Conservation (phyloP, 1,284 basidiomycete genomes). For the Heterobasidion occidentale region DNA sequence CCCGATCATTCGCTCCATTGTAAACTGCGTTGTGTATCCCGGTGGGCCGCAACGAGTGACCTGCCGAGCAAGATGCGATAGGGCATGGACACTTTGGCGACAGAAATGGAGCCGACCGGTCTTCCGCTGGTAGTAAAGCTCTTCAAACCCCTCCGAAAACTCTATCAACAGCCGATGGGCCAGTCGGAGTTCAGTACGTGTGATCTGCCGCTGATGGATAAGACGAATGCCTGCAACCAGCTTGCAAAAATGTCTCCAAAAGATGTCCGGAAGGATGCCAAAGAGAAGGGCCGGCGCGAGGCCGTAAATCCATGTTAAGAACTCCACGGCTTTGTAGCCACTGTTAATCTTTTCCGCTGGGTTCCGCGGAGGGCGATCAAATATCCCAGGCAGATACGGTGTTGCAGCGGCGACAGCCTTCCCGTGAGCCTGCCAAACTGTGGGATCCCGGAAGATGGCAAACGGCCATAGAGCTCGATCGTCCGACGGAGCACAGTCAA, state of each 20-base stretch:
- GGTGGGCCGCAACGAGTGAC: neutral
- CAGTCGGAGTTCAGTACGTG: constrained; percentile 1
- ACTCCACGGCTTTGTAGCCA: constrained; percentile 10
- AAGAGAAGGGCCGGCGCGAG: constrained; percentile 5
- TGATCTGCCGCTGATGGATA: constrained; percentile 8
- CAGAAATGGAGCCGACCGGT: neutral
- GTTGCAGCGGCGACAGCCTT: constrained; percentile 16
- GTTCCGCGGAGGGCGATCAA: constrained; percentile 26
- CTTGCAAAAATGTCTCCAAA: constrained; percentile 13
- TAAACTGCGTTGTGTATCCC: constrained; percentile 4
- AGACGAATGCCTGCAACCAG: constrained; percentile 12
- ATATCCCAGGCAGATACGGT: constrained; percentile 23
- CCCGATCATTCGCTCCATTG: constrained; percentile 9
- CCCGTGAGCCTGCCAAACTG: constrained; percentile 22
- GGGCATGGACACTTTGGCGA: neutral
- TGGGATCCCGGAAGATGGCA: constrained; percentile 16
- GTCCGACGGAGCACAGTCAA: constrained; percentile 15
- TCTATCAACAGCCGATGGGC: constrained; percentile 4
- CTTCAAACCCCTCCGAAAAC: constrained; percentile 2
- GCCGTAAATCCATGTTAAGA: constrained; percentile 6
- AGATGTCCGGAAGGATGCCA: constrained; percentile 8
- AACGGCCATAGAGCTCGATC: constrained; percentile 22
- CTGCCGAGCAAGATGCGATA: neutral
- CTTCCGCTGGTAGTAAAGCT: neutral
- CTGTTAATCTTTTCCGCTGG: no score